phyloP scores from a whole-genome alignment of 2,329 filamentous ascomycete genomes.

The Magnaporthiopsis rhizophila region DNA sequence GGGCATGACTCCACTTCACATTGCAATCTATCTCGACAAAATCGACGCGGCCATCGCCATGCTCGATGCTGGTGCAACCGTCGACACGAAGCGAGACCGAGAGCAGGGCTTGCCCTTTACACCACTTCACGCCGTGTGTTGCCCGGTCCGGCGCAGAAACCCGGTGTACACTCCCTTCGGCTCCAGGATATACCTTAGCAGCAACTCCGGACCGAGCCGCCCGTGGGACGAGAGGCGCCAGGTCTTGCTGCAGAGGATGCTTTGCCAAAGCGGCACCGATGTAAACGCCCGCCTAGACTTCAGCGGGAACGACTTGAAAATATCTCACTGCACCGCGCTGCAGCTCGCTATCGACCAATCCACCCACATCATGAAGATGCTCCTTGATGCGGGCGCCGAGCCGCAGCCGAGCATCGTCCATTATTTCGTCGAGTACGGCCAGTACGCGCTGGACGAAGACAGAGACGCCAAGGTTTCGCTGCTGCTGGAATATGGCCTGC shows the following conservation, averaged over 20 bases:
- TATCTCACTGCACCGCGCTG: neutral
- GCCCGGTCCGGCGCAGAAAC: neutral
- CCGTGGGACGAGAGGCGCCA: slow-evolving; percentile 4
- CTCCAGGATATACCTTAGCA: too few species aligned
- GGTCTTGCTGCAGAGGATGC: slow-evolving; percentile 1
- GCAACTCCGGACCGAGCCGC: too few species aligned
- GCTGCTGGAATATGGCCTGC: slow-evolving; percentile 2
- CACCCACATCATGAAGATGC: neutral
- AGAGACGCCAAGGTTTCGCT: neutral
- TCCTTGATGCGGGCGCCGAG: slow-evolving; percentile 4
- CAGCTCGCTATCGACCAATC: neutral
- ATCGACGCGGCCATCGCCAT: slow-evolving; percentile 1
- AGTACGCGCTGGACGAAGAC: neutral
- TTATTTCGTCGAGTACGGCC: neutral
- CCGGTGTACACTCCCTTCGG: neutral
- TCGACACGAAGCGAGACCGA: neutral
- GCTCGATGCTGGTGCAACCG: neutral
- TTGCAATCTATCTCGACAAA: neutral
- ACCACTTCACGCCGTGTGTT: slow-evolving; percentile 2
- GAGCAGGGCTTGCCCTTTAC: neutral
- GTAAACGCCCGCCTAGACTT: neutral
- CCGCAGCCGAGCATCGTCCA: neutral
- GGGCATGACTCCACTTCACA: neutral
- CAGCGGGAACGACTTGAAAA: neutral
- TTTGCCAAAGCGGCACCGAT: neutral